These are phyloP conservation scores for Saccharomyces hybrid DNA, from an alignment of 1,139 yeast genomes.

Conservation along the genomic window DNA sequence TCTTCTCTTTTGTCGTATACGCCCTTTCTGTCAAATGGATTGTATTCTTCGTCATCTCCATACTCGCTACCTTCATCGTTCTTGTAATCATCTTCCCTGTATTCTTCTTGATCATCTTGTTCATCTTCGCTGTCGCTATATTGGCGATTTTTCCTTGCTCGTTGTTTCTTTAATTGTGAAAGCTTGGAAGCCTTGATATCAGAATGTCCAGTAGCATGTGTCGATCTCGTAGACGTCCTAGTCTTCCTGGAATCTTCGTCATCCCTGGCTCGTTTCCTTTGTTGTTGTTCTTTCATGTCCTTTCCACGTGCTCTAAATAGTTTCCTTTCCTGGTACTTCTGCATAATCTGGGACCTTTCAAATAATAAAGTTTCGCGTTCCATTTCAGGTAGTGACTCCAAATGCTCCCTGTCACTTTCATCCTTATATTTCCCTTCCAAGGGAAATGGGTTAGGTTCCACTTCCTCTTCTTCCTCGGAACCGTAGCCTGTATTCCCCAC, in stretches of 20 bases:
- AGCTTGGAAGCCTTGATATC: slow-evolving; percentile 51
- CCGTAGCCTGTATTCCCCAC: slow-evolving; percentile 13
- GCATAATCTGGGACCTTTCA: slow-evolving; percentile 89
- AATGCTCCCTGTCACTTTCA: slow-evolving; percentile 60
- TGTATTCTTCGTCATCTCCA: slow-evolving; percentile 39
- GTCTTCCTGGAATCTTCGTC: slow-evolving; percentile 33
- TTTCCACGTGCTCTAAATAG: slow-evolving; percentile 74
- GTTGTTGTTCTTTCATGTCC: slow-evolving; percentile 44
- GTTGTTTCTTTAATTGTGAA: slow-evolving; percentile 76
- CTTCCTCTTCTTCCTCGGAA: slow-evolving; percentile 23
- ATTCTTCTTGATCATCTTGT: slow-evolving; percentile 33
- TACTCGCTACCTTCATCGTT: slow-evolving; percentile 24
- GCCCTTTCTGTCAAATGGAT: slow-evolving; percentile 25
- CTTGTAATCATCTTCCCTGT: slow-evolving; percentile 29
- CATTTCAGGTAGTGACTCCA: slow-evolving; percentile 79
- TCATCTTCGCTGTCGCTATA: slow-evolving; percentile 37
- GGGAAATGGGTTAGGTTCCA: slow-evolving; percentile 70
- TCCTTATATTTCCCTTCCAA: slow-evolving; percentile 85
- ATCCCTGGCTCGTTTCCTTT: slow-evolving; percentile 21
- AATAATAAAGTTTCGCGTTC: slow-evolving; percentile 84
- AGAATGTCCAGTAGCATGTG: slow-evolving; percentile 30
- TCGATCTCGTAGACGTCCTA: slow-evolving; percentile 28
- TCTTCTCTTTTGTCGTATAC: slow-evolving; percentile 33
- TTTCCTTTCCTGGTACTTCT: slow-evolving; percentile 72
- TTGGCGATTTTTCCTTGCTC: slow-evolving; percentile 51